These are phyloP conservation scores for Pichia sp. DNA, from an alignment of 1,139 yeast species.

Conservation along the genomic window DNA sequence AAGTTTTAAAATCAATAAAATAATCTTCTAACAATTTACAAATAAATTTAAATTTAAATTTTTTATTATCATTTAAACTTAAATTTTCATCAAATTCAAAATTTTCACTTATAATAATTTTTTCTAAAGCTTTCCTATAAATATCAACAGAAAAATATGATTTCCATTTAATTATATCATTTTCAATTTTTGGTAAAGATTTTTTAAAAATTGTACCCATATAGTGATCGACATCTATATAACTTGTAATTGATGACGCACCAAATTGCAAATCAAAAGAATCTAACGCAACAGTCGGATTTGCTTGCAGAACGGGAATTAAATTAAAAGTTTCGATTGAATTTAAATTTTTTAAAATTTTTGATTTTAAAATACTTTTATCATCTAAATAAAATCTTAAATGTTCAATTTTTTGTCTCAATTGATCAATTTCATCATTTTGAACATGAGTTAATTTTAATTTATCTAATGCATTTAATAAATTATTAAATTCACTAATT, in stretches of 20 bases:
- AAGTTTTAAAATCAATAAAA: conserved; percentile 13
- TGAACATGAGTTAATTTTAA: conserved; percentile 11
- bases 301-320: conserved; percentile 1
- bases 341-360: conserved; percentile 6
- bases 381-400: conserved; percentile 14
- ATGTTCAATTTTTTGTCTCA: conserved; percentile 9
- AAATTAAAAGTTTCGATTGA: conserved; percentile 2
- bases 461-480: conserved; percentile 9
- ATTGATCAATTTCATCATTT: conserved; percentile 13
- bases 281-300: conserved; percentile 4
- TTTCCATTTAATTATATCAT: conserved; percentile 12
- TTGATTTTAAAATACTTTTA: conserved; percentile 4
- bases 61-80: conserved; percentile 7
- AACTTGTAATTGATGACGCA: conserved; percentile 12
- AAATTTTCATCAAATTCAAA: background rate
- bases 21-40: conserved; percentile 14
- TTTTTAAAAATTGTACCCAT: conserved; percentile 12
- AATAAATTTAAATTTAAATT: conserved; percentile 7
- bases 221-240: conserved; percentile 7
- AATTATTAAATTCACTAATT: conserved; percentile 7
- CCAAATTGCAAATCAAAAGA: conserved; percentile 10
- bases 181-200: conserved; percentile 8
- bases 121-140: conserved; percentile 12
- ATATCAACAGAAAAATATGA: conserved; percentile 8
- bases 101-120: conserved; percentile 5